Conservation (phyloP, 371 early-diverging fungal species). For the Apophysomyces sp. region DNA sequence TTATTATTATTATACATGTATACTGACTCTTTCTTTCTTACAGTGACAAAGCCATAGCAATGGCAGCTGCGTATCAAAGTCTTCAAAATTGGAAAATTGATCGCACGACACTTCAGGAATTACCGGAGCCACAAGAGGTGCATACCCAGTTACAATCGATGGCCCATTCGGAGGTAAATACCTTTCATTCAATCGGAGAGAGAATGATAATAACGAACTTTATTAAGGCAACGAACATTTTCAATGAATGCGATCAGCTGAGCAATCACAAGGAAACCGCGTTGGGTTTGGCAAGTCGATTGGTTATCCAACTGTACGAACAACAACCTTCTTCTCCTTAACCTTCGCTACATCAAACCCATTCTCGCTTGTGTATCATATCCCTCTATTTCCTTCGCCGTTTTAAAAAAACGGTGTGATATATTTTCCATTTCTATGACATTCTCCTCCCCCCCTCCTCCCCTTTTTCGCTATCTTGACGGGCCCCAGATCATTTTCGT, state of each 20-base stretch:
- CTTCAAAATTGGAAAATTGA: slow-evolving; percentile 41
- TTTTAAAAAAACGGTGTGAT: neutral
- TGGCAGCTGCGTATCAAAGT: slow-evolving; percentile 51
- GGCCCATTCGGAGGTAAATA: slow-evolving; percentile 17
- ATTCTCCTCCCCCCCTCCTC: neutral
- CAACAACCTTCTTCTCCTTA: slow-evolving; percentile 37
- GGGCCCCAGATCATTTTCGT: neutral
- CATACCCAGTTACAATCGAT: slow-evolving; percentile 13
- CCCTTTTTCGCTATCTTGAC: neutral
- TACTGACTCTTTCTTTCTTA: neutral
- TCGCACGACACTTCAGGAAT: slow-evolving; percentile 14
- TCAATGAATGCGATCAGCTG: slow-evolving; percentile 22
- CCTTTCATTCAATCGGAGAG: neutral
- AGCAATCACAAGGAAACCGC: slow-evolving; percentile 38
- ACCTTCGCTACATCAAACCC: neutral
- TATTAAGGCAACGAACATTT: slow-evolving; percentile 15
- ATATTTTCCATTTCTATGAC: neutral
- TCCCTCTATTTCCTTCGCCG: neutral
- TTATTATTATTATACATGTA: neutral
- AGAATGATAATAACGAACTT: neutral
- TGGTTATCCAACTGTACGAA: slow-evolving; percentile 39
- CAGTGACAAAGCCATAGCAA: slow-evolving; percentile 49
- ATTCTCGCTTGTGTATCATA: neutral
- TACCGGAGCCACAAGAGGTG: slow-evolving; percentile 3
- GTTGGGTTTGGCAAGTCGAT: slow-evolving; percentile 26